phyloP scores from a whole-genome alignment of 1,284 basidiomycete genomes.

The Earliella scabrosa region DNA sequence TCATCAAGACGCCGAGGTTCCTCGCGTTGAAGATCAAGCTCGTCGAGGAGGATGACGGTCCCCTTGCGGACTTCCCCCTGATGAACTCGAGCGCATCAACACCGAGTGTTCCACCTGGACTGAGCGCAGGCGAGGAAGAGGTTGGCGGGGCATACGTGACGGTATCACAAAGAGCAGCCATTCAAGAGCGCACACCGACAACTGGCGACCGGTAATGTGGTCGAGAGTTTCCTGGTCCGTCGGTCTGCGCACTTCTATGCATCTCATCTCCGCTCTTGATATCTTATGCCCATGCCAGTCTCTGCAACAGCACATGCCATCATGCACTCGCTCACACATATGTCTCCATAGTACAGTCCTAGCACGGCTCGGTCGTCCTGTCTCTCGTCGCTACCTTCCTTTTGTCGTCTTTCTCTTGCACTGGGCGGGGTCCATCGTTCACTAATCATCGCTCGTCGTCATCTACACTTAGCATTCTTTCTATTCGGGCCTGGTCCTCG shows the following conservation, averaged over 20 bases:
- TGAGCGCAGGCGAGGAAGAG: conserved; percentile 65
- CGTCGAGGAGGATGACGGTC: conserved; percentile 65
- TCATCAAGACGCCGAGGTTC: conserved; percentile 84
- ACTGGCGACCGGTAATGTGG: conserved; percentile 18
- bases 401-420: conserved; percentile 17
- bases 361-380: conserved; percentile 20
- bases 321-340: conserved; percentile 24
- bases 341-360: conserved; percentile 28
- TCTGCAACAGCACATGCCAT: conserved; percentile 24
- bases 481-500: conserved; percentile 24
- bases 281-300: conserved; percentile 32
- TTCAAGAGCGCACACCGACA: conserved; percentile 28
- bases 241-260: conserved; percentile 23
- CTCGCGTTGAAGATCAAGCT: conserved; percentile 75
- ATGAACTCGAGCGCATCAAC: conserved; percentile 34
- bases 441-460: conserved; percentile 25
- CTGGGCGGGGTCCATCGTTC: conserved; percentile 24
- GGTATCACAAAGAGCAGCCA: conserved; percentile 70
- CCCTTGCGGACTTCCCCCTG: conserved; percentile 34
- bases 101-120: conserved; percentile 70
- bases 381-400: conserved; percentile 23
- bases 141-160: conserved; percentile 83
- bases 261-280: conserved; percentile 23
- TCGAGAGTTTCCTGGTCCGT: conserved; percentile 10
- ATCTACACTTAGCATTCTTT: conserved; percentile 20